Evolutionary conservation across 208 protist genomes (phyloP), one percentile per base, ranked within the genome.

Genomic region (Leishmania tarentolae): DNA sequence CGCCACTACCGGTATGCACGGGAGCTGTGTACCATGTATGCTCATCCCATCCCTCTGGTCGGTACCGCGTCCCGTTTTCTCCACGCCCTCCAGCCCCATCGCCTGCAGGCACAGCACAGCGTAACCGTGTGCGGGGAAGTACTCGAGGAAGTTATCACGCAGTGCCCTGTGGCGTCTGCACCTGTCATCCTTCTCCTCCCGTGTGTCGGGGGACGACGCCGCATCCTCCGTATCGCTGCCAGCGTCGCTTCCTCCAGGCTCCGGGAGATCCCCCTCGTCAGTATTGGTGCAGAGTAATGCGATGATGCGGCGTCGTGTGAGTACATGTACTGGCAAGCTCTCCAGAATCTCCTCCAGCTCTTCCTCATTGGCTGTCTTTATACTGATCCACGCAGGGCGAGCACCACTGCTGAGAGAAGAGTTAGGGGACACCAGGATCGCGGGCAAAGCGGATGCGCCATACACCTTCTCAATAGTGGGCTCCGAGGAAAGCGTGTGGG

Each of bases 101-200:
- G 85, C 87, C 61, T 81, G 87, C 57, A 91, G 68, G n/a, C 80
- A 81, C 31, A 92, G 59, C 35, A 87, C 79, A 15, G 81, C 80
- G 83, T 92, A 94, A 47, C 88, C 85, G 69, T 92, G 83, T 0
- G 88, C 69, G 0, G 88, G 90, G 74, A 89, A 94, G 87, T 90
- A 94, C 78, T 92, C 88, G 37, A 92, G 52, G 31, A 80, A 75
- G 74, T 92, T 88, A 56, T 85, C 77, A 21, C 75, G 75, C 53
- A 47, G 56, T 9, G 52, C 5, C 21, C 19, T n/a, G 57, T 68
- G 24, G 46, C n/a, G 44, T 53, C n/a, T 59, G 21, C 19, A 3
- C 3, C 40, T 24, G 4, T 50, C 50, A 13, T 44, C 74, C 17
- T 61, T 56, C 6, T 70, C 68, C 15, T 35, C 13, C 40, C 42